A percentile compares a stretch with the other conserved stretches of the same genome.
Evolutionary conservation across 1,284 basidiomycete species (phyloP).

Genomic region (Testicularia cyperi): DNA sequence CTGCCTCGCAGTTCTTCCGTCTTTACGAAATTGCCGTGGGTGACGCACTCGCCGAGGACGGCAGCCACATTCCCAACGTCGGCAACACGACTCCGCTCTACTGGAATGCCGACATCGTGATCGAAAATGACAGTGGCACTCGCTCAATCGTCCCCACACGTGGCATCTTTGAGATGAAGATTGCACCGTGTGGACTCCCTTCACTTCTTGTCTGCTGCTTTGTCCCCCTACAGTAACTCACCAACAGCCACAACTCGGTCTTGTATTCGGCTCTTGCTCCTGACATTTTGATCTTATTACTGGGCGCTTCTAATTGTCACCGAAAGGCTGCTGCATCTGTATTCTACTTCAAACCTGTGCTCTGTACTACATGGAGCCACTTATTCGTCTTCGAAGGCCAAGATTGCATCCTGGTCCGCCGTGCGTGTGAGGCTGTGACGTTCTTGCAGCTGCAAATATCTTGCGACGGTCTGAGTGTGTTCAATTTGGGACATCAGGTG

Average conservation of each 20-base stretch:
- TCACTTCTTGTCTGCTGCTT: conserved; percentile 34
- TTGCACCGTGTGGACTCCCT: conserved; percentile 40
- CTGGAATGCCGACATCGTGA: conserved; percentile 38
- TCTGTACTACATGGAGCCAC: no score
- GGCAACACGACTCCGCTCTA: conserved; percentile 23
- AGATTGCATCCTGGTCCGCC: no score
- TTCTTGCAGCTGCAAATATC: no score
- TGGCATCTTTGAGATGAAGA: conserved; percentile 43
- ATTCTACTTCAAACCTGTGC: no score
- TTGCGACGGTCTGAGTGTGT: no score
- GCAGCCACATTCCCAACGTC: conserved; percentile 8
- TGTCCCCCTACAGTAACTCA: conserved; percentile 13
- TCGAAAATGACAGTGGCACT: conserved; percentile 3
- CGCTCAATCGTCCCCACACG: conserved; percentile 8
- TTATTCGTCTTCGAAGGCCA: no score
- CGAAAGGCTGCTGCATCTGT: not conserved
- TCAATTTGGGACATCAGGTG: no score
- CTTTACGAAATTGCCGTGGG: conserved; percentile 31
- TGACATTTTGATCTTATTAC: not conserved
- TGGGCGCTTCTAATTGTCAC: not conserved
- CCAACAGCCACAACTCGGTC: no score
- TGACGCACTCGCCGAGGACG: conserved; percentile 11
- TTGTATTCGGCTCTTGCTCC: no score
- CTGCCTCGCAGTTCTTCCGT: conserved; percentile 33
- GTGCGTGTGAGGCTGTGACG: no score